These are phyloP conservation scores for Saccharomyces uvarum DNA, from an alignment of 1,139 yeast genomes.

Conservation along the genomic window DNA sequence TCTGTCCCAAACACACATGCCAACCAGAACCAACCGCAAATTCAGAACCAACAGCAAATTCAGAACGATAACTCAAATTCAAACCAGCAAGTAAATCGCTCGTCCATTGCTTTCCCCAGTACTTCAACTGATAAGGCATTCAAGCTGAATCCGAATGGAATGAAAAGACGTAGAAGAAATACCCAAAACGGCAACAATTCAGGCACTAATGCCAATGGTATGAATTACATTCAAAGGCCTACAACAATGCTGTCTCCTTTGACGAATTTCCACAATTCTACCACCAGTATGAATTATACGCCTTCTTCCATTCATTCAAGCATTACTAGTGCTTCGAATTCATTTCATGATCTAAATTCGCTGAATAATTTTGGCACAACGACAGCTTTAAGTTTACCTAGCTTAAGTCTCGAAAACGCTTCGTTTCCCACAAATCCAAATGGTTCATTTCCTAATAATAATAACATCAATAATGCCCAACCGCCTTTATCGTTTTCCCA, in stretches of 20 bases:
- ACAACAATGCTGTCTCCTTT: slow-evolving; percentile 3
- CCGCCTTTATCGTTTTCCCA: background rate
- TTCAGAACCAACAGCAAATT: background rate
- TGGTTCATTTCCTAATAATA: background rate
- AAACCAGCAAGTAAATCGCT: background rate
- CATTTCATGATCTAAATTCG: slow-evolving; percentile 3
- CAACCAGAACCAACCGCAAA: background rate
- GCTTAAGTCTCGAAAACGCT: background rate
- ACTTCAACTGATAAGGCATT: slow-evolving; percentile 11
- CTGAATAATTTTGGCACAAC: slow-evolving; percentile 2
- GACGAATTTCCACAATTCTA: slow-evolving; percentile 3
- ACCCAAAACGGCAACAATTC: slow-evolving; percentile 2
- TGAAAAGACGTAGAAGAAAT: slow-evolving; percentile 23
- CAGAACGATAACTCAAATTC: background rate
- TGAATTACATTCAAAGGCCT: slow-evolving; percentile 2
- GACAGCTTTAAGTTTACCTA: background rate
- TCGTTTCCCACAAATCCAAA: background rate
- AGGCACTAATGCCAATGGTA: background rate
- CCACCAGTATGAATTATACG: background rate
- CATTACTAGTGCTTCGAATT: slow-evolving; percentile 4
- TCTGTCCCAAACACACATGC: background rate
- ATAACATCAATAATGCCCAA: background rate
- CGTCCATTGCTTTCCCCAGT: background rate
- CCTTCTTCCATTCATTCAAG: background rate
- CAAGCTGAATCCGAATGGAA: slow-evolving; percentile 29